A percentile compares a stretch with the other conserved stretches of the same genome.
These are phyloP conservation scores for Hypoxylon rubiginosum DNA, from an alignment of 2,329 filamentous ascomycete species.

Conservation along the genomic window DNA sequence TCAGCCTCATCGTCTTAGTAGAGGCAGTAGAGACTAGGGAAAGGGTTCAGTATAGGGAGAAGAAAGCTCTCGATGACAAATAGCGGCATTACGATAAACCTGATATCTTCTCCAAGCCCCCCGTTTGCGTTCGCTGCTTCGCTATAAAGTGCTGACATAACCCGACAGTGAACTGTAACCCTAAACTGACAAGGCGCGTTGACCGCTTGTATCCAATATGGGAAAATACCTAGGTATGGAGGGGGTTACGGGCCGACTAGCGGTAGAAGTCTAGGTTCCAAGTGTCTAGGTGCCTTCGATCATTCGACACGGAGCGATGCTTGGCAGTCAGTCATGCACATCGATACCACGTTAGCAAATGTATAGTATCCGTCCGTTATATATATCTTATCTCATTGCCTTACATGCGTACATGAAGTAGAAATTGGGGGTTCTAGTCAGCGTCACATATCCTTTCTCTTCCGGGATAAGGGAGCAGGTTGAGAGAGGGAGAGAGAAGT, in stretches of 20 bases:
- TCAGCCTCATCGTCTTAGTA: slow-evolving; percentile 36
- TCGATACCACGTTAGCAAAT: slow-evolving; percentile 13
- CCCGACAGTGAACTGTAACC: not conserved
- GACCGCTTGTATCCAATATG: slow-evolving; percentile 15
- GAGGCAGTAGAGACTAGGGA: not conserved
- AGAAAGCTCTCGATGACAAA: slow-evolving; percentile 13
- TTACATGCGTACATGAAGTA: slow-evolving; percentile 23
- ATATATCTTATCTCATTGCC: slow-evolving; percentile 4
- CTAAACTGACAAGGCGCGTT: slow-evolving; percentile 6
- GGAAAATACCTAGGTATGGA: slow-evolving; percentile 3
- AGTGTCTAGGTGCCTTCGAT: not conserved
- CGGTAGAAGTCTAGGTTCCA: slow-evolving; percentile 4
- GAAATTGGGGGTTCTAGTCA: slow-evolving; percentile 26
- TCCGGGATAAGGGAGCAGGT: not conserved
- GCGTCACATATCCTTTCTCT: slow-evolving; percentile 18
- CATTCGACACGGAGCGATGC: slow-evolving; percentile 25
- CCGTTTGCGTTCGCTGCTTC: not conserved
- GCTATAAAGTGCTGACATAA: slow-evolving; percentile 35
- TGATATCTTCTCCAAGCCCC: slow-evolving; percentile 16
- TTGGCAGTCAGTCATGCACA: slow-evolving; percentile 27
- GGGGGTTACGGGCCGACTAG: slow-evolving; percentile 25
- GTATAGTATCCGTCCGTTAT: slow-evolving; percentile 3
- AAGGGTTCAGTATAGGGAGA: not conserved
- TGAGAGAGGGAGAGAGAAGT: not conserved
- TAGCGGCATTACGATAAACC: slow-evolving; percentile 14